A percentile compares a stretch with the other conserved stretches of the same genome.
Evolutionary conservation across 148 eudicot species (phyloP).

Genomic region (Chenopodium berlandieri): DNA sequence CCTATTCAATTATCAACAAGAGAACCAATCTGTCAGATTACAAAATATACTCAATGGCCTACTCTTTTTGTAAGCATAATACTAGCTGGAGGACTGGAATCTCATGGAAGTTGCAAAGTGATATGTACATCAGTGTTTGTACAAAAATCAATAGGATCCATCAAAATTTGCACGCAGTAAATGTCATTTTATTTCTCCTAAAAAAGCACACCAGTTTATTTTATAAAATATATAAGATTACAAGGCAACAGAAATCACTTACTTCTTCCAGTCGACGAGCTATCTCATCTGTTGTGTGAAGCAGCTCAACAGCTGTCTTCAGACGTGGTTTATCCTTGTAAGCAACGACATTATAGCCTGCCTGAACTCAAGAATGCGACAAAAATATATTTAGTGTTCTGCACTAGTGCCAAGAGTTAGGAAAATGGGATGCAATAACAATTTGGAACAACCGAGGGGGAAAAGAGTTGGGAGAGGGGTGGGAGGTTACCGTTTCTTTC

Average conservation of each 20-base stretch:
- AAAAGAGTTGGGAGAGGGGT: conserved; percentile 1
- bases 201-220: no score
- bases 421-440: neutral
- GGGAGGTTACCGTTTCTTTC: conserved; percentile 57
- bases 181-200: no score
- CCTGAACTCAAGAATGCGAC: conserved; percentile 34
- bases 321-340: conserved; percentile 84
- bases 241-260: conserved; percentile 24
- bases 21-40: neutral
- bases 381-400: conserved; percentile 1
- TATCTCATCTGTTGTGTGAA: conserved; percentile 74
- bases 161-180: no score
- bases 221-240: neutral
- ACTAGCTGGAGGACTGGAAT: no score
- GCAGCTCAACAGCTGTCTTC: conserved; percentile 74
- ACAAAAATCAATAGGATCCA: no score
- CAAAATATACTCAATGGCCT: neutral
- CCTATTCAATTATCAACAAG: conserved; percentile 34
- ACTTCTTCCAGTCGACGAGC: conserved; percentile 67
- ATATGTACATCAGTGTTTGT: no score
- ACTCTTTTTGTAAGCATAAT: no score
- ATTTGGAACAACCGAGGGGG: neutral
- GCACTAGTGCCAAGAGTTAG: neutral
- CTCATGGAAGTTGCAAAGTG: no score
- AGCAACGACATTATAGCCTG: conserved; percentile 66